These are phyloP conservation scores for Huiozyma naganishii DNA, from an alignment of 805 yeast genomes.

Conservation along the genomic window DNA sequence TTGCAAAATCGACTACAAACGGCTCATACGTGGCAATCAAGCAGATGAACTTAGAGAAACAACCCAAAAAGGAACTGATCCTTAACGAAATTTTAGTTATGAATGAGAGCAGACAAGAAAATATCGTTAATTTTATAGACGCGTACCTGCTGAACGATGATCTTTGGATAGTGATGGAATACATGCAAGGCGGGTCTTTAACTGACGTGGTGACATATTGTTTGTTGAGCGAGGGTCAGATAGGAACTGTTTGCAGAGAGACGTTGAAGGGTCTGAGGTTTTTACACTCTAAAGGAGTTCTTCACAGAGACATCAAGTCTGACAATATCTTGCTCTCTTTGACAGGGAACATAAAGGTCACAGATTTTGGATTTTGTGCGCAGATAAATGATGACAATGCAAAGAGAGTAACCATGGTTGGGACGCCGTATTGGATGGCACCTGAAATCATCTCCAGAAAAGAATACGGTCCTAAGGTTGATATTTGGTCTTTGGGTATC, in stretches of 20 bases:
- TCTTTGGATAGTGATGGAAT: conserved; percentile 97
- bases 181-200: conserved; percentile 96
- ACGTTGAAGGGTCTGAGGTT: conserved; percentile 79
- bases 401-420: conserved; percentile 96
- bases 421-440: conserved; percentile 99
- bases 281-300: conserved; percentile 83
- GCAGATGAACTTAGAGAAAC: conserved; percentile 90
- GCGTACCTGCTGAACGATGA: conserved; percentile 68
- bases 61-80: conserved; percentile 90
- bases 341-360: conserved; percentile 82
- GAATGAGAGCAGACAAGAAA: conserved; percentile 83
- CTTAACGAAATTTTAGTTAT: conserved; percentile 92
- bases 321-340: conserved; percentile 80
- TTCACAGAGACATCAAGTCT: conserved; percentile 92
- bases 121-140: conserved; percentile 90
- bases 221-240: conserved; percentile 86
- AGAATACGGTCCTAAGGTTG: conserved; percentile 94
- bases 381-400: conserved; percentile 71
- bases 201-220: conserved; percentile 90
- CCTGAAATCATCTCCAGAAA: conserved; percentile 94
- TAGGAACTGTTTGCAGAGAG: conserved; percentile 89
- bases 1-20: conserved; percentile 57
- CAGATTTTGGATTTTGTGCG: conserved; percentile 96
- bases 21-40: conserved; percentile 76
- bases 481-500: conserved; percentile 95